Percentiles rank a stretch among this genome's conserved stretches.
Conservation (phyloP, 2,329 filamentous ascomycete genomes). For the Alternaria incomplexa region DNA sequence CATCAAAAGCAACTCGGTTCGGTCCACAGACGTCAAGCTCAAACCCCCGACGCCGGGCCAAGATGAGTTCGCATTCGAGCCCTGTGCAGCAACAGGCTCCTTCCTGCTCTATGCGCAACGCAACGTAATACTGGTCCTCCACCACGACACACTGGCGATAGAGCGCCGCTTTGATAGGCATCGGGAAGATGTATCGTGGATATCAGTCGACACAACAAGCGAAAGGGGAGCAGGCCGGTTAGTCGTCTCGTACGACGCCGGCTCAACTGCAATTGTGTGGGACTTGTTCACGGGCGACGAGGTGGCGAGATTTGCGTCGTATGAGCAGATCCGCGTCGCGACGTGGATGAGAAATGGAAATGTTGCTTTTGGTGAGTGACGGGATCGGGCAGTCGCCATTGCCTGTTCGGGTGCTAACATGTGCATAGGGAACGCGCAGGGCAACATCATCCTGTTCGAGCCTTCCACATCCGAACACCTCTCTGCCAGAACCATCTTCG, state of each 20-base stretch:
- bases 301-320: constrained; percentile 89
- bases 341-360: constrained; percentile 98
- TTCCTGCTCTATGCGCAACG: constrained; percentile 90
- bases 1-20: constrained; percentile 42
- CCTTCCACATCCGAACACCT: constrained; percentile 91
- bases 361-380: constrained; percentile 85
- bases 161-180: constrained; percentile 87
- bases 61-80: constrained; percentile 69
- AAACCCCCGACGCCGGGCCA: constrained; percentile 54
- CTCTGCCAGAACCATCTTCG: constrained; percentile 89
- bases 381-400: neutral
- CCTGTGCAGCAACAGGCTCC: constrained; percentile 87
- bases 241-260: constrained; percentile 90
- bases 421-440: constrained; percentile 80
- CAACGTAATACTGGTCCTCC: constrained; percentile 80
- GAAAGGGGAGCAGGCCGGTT: constrained; percentile 82
- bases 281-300: constrained; percentile 91
- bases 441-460: constrained; percentile 93
- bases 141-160: constrained; percentile 90
- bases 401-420: constrained; percentile 16
- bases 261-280: constrained; percentile 95
- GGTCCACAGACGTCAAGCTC: constrained; percentile 41
- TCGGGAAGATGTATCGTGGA: constrained; percentile 79
- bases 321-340: constrained; percentile 82
- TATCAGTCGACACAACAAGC: constrained; percentile 90